Conservation (phyloP, 805 yeast species). For the Isabelozyma heimii region DNA sequence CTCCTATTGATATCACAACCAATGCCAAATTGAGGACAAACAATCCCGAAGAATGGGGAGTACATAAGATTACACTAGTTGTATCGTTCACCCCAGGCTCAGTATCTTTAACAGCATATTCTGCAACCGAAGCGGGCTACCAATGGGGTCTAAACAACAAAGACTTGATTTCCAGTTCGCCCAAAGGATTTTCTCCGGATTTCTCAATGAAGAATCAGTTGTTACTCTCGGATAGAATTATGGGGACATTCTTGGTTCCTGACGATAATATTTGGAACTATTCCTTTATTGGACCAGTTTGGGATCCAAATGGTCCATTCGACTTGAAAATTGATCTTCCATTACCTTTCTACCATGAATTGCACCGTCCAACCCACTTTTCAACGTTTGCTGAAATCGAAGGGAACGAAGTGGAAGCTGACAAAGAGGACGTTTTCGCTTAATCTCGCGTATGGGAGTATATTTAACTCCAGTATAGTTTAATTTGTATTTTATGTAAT, state of each 20-base stretch:
- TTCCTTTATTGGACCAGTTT: slow-evolving; percentile 81
- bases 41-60: slow-evolving; percentile 35
- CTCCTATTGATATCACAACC: slow-evolving; percentile 68
- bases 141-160: slow-evolving; percentile 73
- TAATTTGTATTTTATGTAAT: neutral
- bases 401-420: slow-evolving; percentile 58
- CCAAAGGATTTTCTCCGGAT: slow-evolving; percentile 62
- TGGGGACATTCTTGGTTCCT: slow-evolving; percentile 87
- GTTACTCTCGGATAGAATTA: slow-evolving; percentile 67
- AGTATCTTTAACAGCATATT: slow-evolving; percentile 67
- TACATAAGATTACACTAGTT: slow-evolving; percentile 52
- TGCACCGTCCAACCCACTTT: slow-evolving; percentile 89
- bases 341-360: slow-evolving; percentile 74
- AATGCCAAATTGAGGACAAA: slow-evolving; percentile 45
- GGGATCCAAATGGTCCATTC: slow-evolving; percentile 61
- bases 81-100: slow-evolving; percentile 83
- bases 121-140: slow-evolving; percentile 61
- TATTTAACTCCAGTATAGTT: neutral
- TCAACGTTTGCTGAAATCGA: slow-evolving; percentile 67
- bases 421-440: slow-evolving; percentile 62
- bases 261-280: slow-evolving; percentile 86
- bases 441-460: slow-evolving; percentile 13
- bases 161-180: slow-evolving; percentile 52
- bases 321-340: slow-evolving; percentile 77
- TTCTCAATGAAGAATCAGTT: slow-evolving; percentile 67